phyloP scores from a whole-genome alignment of 352 stramenopile species.

The Pythium folliculosum region DNA sequence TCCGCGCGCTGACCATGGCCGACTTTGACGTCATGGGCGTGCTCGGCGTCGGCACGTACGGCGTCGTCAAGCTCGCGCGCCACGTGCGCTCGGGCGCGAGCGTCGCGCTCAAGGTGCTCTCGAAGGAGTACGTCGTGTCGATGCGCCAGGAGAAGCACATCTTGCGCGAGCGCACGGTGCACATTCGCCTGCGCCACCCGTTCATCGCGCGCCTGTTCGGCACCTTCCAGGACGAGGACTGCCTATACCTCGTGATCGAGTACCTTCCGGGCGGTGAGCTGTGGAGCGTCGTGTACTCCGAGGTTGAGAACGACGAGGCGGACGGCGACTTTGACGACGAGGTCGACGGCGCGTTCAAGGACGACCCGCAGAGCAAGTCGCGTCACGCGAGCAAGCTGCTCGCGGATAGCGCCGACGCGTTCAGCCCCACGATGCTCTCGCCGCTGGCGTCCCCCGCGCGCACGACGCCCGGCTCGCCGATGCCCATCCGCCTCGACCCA shows the following conservation, averaged over 20 bases:
- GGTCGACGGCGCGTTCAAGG: slow-evolving; percentile 12
- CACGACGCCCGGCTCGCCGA: slow-evolving; percentile 13
- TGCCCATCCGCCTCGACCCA: slow-evolving; percentile 28
- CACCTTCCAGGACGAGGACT: slow-evolving; percentile 85
- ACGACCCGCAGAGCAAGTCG: slow-evolving; percentile 8
- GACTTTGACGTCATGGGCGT: slow-evolving; percentile 77
- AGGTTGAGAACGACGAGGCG: slow-evolving; percentile 36
- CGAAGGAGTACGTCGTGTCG: slow-evolving; percentile 72
- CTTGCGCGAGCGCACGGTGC: slow-evolving; percentile 66
- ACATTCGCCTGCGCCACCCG: slow-evolving; percentile 64
- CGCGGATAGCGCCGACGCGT: background rate
- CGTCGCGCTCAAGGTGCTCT: slow-evolving; percentile 77
- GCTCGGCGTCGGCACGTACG: slow-evolving; percentile 76
- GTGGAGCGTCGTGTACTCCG: slow-evolving; percentile 74
- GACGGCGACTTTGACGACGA: slow-evolving; percentile 28
- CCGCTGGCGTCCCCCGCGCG: slow-evolving; percentile 11
- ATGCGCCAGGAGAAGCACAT: slow-evolving; percentile 82
- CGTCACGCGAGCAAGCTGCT: slow-evolving; percentile 1
- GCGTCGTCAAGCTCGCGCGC: slow-evolving; percentile 75
- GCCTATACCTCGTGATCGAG: slow-evolving; percentile 81
- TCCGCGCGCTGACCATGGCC: slow-evolving; percentile 38
- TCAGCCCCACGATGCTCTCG: slow-evolving; percentile 11
- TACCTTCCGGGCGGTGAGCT: slow-evolving; percentile 80
- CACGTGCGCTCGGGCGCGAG: slow-evolving; percentile 58
- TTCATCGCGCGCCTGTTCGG: slow-evolving; percentile 71